Percentiles rank a stretch among this genome's conserved stretches.
Conservation (phyloP, 108 stramenopile genomes). For the Pseudonitzschia multiseries region DNA sequence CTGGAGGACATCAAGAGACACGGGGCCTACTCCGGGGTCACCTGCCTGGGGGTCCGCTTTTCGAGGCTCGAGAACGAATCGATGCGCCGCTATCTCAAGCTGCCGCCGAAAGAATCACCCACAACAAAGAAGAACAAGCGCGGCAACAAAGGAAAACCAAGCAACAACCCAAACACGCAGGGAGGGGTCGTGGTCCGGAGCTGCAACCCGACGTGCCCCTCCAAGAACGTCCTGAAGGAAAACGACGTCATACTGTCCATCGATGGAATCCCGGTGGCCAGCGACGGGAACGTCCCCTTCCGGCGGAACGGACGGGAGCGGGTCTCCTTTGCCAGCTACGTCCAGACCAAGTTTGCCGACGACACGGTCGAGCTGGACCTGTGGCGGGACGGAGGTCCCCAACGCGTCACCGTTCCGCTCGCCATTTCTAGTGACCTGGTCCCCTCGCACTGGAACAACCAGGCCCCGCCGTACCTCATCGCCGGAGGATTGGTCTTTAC, state of each 20-base stretch:
- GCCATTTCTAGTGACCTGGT: constrained; percentile 37
- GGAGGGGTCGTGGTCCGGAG: constrained; percentile 38
- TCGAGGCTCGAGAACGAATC: constrained; percentile 48
- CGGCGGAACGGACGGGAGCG: constrained; percentile 44
- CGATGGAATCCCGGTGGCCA: constrained; percentile 54
- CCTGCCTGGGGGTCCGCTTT: constrained; percentile 39
- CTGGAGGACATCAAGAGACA: constrained; percentile 46
- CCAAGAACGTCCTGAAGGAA: constrained; percentile 32
- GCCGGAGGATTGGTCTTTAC: constrained; percentile 61
- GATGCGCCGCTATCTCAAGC: constrained; percentile 41
- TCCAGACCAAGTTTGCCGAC: constrained; percentile 50
- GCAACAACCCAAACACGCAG: not conserved
- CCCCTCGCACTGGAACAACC: constrained; percentile 52
- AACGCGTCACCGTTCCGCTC: constrained; percentile 39
- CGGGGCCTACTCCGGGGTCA: constrained; percentile 48
- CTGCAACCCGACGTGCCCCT: constrained; percentile 41
- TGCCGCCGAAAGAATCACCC: constrained; percentile 18
- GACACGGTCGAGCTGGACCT: constrained; percentile 42
- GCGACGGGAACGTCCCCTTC: constrained; percentile 59
- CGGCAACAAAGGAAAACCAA: not conserved
- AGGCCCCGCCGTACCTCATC: constrained; percentile 52
- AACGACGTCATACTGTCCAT: constrained; percentile 56
- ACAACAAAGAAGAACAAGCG: not conserved
- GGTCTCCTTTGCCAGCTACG: constrained; percentile 48
- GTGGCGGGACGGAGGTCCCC: constrained; percentile 34